A percentile compares a stretch with the other conserved stretches of the same genome.
Evolutionary conservation across 495 filamentous ascomycete species (phyloP).

Genomic region (Pyrenula massariospora): DNA sequence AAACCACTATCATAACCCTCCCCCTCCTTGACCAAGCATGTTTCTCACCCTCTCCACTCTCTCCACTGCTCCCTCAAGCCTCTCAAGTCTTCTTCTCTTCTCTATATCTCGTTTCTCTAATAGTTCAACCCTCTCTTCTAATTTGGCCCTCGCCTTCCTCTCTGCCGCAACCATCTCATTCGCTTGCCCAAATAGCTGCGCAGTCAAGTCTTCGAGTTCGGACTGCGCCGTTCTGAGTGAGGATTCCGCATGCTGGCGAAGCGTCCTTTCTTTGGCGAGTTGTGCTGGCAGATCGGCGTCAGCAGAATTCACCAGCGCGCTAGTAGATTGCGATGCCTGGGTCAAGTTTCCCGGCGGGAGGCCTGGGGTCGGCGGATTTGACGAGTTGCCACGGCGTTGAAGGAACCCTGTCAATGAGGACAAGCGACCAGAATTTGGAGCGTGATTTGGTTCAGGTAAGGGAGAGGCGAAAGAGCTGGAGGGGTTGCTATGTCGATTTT

Average conservation of each 20-base stretch:
- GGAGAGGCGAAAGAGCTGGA: conserved; percentile 18
- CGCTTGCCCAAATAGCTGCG: conserved; percentile 79
- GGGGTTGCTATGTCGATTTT: conserved; percentile 10
- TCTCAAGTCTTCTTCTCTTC: conserved; percentile 58
- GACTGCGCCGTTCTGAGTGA: conserved; percentile 55
- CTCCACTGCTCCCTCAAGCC: conserved; percentile 67
- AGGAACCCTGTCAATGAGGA: conserved; percentile 57
- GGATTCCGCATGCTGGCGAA: conserved; percentile 65
- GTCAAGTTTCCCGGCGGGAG: conserved; percentile 10
- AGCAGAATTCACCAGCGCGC: conserved; percentile 10
- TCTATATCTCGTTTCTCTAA: conserved; percentile 60
- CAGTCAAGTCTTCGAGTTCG: conserved; percentile 85
- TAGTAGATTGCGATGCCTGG: conserved; percentile 10
- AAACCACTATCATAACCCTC: too few relatives aligned
- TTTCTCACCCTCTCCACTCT: conserved; percentile 63
- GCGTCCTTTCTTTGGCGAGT: conserved; percentile 55
- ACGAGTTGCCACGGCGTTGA: conserved; percentile 37
- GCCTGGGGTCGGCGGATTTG: conserved; percentile 13
- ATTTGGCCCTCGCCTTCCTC: conserved; percentile 61
- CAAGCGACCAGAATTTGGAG: conserved; percentile 23
- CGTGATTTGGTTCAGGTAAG: conserved; percentile 25
- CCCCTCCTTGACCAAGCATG: conserved; percentile 39
- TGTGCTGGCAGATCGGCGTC: conserved; percentile 55
- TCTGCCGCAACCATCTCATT: conserved; percentile 97
- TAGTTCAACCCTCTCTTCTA: conserved; percentile 64